Percentiles rank a stretch among this genome's conserved stretches.
Evolutionary conservation across 2,329 filamentous ascomycete species (phyloP).

Genomic region (Ophiognomonia clavigignenti-juglandacearum): DNA sequence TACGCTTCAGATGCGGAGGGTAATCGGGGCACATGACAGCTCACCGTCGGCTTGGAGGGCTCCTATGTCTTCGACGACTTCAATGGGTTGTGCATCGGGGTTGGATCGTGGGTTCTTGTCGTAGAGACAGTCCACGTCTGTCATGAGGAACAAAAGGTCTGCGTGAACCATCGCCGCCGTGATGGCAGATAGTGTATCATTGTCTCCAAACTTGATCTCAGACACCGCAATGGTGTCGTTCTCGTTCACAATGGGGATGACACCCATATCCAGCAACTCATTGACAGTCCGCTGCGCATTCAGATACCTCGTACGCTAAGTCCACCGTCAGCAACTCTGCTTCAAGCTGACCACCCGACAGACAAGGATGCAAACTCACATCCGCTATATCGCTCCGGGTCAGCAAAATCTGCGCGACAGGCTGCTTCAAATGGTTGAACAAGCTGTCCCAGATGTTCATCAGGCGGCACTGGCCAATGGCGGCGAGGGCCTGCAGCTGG

Average conservation of each 20-base stretch:
- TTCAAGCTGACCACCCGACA: neutral
- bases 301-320: conserved; percentile 79
- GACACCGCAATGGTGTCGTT: conserved; percentile 96
- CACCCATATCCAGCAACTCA: conserved; percentile 87
- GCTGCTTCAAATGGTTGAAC: conserved; percentile 82
- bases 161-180: conserved; percentile 96
- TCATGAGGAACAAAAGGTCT: conserved; percentile 97
- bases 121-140: conserved; percentile 95
- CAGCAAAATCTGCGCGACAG: conserved; percentile 89
- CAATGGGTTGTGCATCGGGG: conserved; percentile 82
- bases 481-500: conserved; percentile 84
- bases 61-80: conserved; percentile 85
- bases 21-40: conserved; percentile 10
- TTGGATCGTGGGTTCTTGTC: conserved; percentile 88
- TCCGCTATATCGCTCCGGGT: conserved; percentile 96
- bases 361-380: conserved; percentile 41
- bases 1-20: neutral
- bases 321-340: conserved; percentile 19
- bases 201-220: conserved; percentile 99
- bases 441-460: conserved; percentile 95
- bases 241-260: conserved; percentile 98
- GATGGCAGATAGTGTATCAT: conserved; percentile 94
- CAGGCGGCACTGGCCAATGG: conserved; percentile 90
- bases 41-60: conserved; percentile 74
- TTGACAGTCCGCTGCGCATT: conserved; percentile 95